phyloP scores from a whole-genome alignment of 169 alveolate species.

The Plasmodium gaboni region DNA sequence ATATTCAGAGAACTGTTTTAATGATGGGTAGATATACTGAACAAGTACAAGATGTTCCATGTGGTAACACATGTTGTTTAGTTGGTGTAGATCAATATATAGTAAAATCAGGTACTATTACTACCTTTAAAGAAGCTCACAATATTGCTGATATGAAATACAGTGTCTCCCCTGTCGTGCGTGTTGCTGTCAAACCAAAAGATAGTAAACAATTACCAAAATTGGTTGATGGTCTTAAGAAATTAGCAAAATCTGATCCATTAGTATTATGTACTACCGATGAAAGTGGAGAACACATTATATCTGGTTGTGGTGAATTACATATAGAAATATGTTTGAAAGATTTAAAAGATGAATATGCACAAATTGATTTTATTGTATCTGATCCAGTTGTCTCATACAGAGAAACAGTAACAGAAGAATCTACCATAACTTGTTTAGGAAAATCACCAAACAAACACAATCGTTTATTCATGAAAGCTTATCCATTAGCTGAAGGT shows the following conservation, averaged over 20 bases:
- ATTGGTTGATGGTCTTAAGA: constrained; percentile 98
- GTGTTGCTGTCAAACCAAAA: constrained; percentile 99
- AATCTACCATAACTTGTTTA: constrained; percentile 94
- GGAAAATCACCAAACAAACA: constrained; percentile 99
- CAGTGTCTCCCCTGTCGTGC: constrained; percentile 99
- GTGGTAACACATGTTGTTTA: constrained; percentile 99
- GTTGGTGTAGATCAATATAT: constrained; percentile 99
- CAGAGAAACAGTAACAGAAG: constrained; percentile 98
- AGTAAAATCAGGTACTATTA: constrained; percentile 98
- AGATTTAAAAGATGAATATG: constrained; percentile 98
- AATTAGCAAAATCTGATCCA: constrained; percentile 98
- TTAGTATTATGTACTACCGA: constrained; percentile 98
- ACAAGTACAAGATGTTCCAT: constrained; percentile 98
- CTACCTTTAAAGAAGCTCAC: constrained; percentile 97
- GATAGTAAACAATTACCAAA: constrained; percentile 98
- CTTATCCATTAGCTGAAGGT: constrained; percentile 98
- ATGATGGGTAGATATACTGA: constrained; percentile 98
- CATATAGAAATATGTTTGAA: constrained; percentile 99
- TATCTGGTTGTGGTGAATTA: constrained; percentile 99
- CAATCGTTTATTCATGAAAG: constrained; percentile 97
- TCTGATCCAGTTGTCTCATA: constrained; percentile 99
- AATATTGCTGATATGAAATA: constrained; percentile 98
- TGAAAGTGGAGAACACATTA: constrained; percentile 99
- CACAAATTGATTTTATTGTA: constrained; percentile 97
- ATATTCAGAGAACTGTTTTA: constrained; percentile 98